Evolutionary conservation across 148 eudicot genomes (phyloP).

Genomic region (Vaccinium corymbosum): DNA sequence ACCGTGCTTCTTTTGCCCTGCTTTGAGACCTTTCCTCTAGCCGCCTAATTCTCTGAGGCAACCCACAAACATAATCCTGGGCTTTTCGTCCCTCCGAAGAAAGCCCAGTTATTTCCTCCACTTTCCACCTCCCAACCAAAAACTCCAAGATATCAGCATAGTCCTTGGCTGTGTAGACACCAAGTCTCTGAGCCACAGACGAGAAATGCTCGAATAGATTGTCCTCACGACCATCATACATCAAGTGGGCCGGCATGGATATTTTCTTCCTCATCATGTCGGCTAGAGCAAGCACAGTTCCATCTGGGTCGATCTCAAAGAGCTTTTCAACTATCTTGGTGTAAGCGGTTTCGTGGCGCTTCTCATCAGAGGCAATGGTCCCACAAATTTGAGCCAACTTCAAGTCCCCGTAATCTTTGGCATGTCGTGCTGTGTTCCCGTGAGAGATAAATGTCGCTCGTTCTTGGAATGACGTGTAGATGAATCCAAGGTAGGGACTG

Average conservation of each 20-base stretch:
- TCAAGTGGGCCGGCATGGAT: constrained; percentile 30
- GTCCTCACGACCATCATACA: constrained; percentile 28
- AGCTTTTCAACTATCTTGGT: constrained; percentile 29
- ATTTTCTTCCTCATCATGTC: constrained; percentile 32
- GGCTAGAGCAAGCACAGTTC: constrained; percentile 21
- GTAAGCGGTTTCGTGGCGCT: constrained; percentile 32
- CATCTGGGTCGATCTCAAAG: constrained; percentile 25
- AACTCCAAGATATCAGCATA: constrained; percentile 32
- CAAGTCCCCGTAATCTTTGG: constrained; percentile 21
- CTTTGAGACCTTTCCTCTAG: constrained; percentile 20
- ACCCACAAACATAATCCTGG: constrained; percentile 24
- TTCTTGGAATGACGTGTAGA: constrained; percentile 30
- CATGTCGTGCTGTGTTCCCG: constrained; percentile 28
- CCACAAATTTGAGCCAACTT: constrained; percentile 27
- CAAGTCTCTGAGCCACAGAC: constrained; percentile 25
- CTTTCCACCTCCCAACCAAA: constrained; percentile 27
- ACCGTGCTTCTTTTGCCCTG: constrained; percentile 4
- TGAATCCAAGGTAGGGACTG: constrained; percentile 29
- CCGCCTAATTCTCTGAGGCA: constrained; percentile 18
- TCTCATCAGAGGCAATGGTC: constrained; percentile 28
- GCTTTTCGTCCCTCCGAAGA: constrained; percentile 20
- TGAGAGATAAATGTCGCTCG: constrained; percentile 29
- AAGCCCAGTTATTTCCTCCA: constrained; percentile 21
- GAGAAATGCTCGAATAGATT: constrained; percentile 27
- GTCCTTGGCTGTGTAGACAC: constrained; percentile 25